These are phyloP conservation scores for Rhizopogon vesiculosus DNA, from an alignment of 768 basidiomycete species.

Conservation along the genomic window DNA sequence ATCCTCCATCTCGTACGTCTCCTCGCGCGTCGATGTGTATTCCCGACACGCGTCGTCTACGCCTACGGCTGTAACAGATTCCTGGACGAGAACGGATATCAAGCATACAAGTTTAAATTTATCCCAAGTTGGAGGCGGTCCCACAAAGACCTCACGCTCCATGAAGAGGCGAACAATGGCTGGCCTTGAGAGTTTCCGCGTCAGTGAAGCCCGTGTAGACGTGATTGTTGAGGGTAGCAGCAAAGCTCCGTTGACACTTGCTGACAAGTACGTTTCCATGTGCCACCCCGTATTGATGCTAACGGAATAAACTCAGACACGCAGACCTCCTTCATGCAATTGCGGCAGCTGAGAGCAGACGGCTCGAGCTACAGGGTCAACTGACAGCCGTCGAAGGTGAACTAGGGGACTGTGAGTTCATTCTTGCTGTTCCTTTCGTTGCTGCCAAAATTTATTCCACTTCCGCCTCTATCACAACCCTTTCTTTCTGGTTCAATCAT, in stretches of 20 bases:
- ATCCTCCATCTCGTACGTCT: slow-evolving; percentile 22
- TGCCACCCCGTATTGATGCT: background rate
- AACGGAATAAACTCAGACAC: slow-evolving; percentile 45
- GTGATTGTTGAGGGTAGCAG: background rate
- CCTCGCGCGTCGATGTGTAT: background rate
- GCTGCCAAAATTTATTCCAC: slow-evolving; percentile 1
- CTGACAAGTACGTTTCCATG: slow-evolving; percentile 57
- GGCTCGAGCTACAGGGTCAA: slow-evolving; percentile 75
- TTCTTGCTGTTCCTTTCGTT: background rate
- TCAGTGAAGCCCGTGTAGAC: background rate
- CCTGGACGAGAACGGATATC: background rate
- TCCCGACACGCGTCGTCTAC: background rate
- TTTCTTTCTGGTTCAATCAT: too few relatives aligned
- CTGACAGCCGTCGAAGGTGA: slow-evolving; percentile 70
- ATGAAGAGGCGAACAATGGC: background rate
- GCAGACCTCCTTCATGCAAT: slow-evolving; percentile 79
- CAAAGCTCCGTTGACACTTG: slow-evolving; percentile 53
- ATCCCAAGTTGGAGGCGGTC: background rate
- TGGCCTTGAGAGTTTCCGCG: background rate
- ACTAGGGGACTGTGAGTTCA: slow-evolving; percentile 50
- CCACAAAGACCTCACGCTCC: background rate
- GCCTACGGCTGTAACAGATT: background rate
- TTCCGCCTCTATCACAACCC: background rate
- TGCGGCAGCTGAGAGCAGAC: slow-evolving; percentile 82
- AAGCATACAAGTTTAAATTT: too few relatives aligned